phyloP scores from a whole-genome alignment of 768 basidiomycete genomes.

The Clitopilus passeckerianus region DNA sequence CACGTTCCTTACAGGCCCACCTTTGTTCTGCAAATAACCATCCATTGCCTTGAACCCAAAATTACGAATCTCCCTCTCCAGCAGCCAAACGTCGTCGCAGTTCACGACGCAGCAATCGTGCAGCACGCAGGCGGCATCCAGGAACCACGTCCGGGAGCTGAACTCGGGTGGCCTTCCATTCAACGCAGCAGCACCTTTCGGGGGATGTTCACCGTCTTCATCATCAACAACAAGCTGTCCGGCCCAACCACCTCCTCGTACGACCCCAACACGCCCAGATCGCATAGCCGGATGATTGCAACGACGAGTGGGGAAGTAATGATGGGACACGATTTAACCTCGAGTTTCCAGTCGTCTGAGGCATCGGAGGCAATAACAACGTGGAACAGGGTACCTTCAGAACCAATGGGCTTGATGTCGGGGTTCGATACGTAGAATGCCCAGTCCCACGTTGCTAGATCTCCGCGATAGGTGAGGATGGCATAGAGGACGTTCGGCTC shows the following conservation, averaged over 20 bases:
- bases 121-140: constrained; percentile 39
- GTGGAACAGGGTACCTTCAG: constrained; percentile 38
- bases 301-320: constrained; percentile 36
- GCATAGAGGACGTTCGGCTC: constrained; percentile 38
- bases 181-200: constrained; percentile 10
- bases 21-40: constrained; percentile 39
- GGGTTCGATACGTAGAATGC: constrained; percentile 42
- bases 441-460: constrained; percentile 47
- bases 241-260: constrained; percentile 38
- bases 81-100: constrained; percentile 43
- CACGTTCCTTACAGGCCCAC: constrained; percentile 14
- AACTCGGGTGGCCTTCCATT: constrained; percentile 28
- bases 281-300: constrained; percentile 37
- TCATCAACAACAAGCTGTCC: constrained; percentile 37
- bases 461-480: constrained; percentile 38
- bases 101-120: constrained; percentile 43
- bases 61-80: constrained; percentile 41
- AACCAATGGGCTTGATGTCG: constrained; percentile 31
- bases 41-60: constrained; percentile 48
- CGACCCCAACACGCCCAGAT: constrained; percentile 33
- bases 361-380: constrained; percentile 28
- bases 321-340: constrained; percentile 30
- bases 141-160: constrained; percentile 43
- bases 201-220: constrained; percentile 38
- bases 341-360: constrained; percentile 32